Evolutionary conservation across 352 stramenopile genomes (phyloP), one percentile per base, ranked within the genome.

Genomic region (Globisporangium acanthophoron): DNA sequence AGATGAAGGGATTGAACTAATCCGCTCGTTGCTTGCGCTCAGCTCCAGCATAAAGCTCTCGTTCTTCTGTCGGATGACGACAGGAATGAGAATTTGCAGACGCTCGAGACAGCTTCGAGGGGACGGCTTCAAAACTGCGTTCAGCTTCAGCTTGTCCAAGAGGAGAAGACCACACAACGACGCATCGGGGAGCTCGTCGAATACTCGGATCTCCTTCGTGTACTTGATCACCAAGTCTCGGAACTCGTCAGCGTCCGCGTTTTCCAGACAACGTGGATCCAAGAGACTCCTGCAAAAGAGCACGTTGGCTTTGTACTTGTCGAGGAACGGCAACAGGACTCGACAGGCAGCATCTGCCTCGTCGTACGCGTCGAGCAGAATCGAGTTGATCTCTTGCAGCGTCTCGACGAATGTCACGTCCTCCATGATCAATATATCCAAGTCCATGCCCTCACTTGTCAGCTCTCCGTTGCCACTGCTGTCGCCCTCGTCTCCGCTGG

Each of bases 341-440:
- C 51, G 43, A 29, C 78, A 84, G 31, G 83, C 93, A n/a, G 71
- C 67, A 13, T 78, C 69, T 0, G 85, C 73, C 11, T 53, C 57
- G 13, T 72, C 65, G 47, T 76, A 92, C 15, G 77, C 78, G 44
- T 90, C 74, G 49, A 78, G 40, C 20, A 90, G 47, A 7, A 86
- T 71, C 21, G 62, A 56, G 54, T 79, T 77, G 31, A 92, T 68
- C 12, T 60, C 70, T 40, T 82, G 72, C 4, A 88, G 63, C 2
- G 75, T 80, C 58, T 84, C 71, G 20, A 85, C 69, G 37, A 92
- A 90, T 11, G 59, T 58, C 6, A 43, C 47, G 46, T 90, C 78
- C 47, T 92, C 83, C 75, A 90, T 87, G 39, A 92, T 88, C 44
- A 92, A 56, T 18, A 92, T 90, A 31, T 92, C 80, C 15, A 92